phyloP scores from a whole-genome alignment of 2,329 filamentous ascomycete species.

The Penicillium corylophilum region DNA sequence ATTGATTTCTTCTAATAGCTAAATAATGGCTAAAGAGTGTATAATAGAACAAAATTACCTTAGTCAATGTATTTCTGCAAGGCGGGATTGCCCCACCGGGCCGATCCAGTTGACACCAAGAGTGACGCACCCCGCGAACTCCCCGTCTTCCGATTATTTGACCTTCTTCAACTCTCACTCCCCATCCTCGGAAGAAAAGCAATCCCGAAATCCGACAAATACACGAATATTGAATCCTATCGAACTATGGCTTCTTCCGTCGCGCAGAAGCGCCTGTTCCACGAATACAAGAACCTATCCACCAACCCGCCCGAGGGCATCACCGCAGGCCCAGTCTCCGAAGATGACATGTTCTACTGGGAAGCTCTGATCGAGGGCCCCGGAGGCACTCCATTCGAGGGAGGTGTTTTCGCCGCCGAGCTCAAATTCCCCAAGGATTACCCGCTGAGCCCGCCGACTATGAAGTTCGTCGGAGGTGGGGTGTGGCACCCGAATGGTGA shows the following conservation, averaged over 20 bases:
- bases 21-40: background rate
- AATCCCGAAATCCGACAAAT: background rate
- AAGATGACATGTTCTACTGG: constrained; percentile 96
- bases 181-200: background rate
- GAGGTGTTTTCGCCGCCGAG: constrained; percentile 91
- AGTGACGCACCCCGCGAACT: constrained; percentile 5
- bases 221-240: too few relatives aligned
- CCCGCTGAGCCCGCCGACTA: constrained; percentile 89
- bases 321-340: constrained; percentile 85
- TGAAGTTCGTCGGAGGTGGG: constrained; percentile 84
- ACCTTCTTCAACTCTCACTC: background rate
- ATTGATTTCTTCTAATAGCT: constrained; percentile 27
- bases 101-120: background rate
- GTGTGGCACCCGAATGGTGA: constrained; percentile 96
- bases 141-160: background rate
- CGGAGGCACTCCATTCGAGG: constrained; percentile 93
- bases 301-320: constrained; percentile 97
- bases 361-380: constrained; percentile 95
- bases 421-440: constrained; percentile 95
- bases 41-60: background rate
- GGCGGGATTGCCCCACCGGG: constrained; percentile 8
- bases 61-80: constrained; percentile 1
- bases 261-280: constrained; percentile 76
- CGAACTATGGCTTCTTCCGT: constrained; percentile 50
- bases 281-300: constrained; percentile 92